Evolutionary conservation across 2,329 filamentous ascomycete genomes (phyloP), one percentile per base, ranked within the genome.

Genomic region (Alternaria postmessia): DNA sequence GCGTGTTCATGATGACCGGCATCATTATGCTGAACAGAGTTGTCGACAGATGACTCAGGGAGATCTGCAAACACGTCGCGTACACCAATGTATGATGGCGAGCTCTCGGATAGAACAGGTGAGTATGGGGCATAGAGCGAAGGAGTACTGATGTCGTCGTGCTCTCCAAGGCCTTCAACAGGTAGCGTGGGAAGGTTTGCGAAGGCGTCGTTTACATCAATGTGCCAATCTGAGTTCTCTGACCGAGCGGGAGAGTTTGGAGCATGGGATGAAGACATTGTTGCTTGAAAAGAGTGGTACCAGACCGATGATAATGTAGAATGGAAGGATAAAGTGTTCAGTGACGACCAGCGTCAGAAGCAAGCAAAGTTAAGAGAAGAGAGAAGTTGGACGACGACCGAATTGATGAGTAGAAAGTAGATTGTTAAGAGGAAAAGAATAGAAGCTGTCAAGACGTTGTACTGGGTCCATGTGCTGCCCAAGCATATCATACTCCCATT

Each of bases 341-440:
- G 7, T 22, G 54, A 59, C 51, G 59, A 52, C 59, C 59, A 26
- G 59, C 59, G 55, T 48, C 59, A 51, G 20, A 39, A 49, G 26
- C 44, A 49, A 49, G 20, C 30, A 11, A 38, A 49, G 5, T 36
- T 12, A 4, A 36, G 9, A 48, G 32, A 44, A 38, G n/a, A 16
- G 38, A 36, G 16, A 48, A 49, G 28, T 36, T 12, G 28, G n/a
- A 41, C 43, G 36, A 24, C 14, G 47, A 47, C 32, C 22, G 18
- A 42, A 46, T 42, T 43, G 51, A 38, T 12, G 28, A 43, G 46
- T 34, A 12, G 32, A 56, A 39, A 18, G 39, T 20, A 51, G 7
- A 7, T 48, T 28, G 32, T 22, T 16, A 34, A 41, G 22, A 34
- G 28, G 28, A 41, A 32, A 57, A 32, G 11, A 51, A 4, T 8